phyloP scores from a whole-genome alignment of 2,329 filamentous ascomycete species.

The Penicillium sp. region DNA sequence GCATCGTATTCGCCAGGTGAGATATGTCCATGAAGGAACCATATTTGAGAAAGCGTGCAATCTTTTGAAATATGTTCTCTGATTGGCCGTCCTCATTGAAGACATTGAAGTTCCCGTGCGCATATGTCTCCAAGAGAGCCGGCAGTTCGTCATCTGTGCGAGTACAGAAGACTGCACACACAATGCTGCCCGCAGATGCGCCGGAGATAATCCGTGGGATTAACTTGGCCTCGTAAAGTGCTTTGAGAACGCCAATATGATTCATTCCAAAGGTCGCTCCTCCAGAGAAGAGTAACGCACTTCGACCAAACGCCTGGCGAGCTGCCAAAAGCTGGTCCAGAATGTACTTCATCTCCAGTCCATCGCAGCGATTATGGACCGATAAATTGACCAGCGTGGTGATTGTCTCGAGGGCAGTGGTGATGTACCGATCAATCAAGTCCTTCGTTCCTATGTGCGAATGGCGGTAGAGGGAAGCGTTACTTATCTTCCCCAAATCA shows the following conservation, averaged over 20 bases:
- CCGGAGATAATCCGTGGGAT: constrained; percentile 85
- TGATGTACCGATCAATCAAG: constrained; percentile 82
- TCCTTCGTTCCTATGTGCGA: constrained; percentile 82
- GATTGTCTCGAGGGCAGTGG: constrained; percentile 72
- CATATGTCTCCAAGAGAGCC: constrained; percentile 64
- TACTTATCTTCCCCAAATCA: constrained; percentile 81
- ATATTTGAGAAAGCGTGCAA: constrained; percentile 72
- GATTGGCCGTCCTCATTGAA: constrained; percentile 64
- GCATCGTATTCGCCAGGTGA: constrained; percentile 78
- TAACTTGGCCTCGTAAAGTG: constrained; percentile 69
- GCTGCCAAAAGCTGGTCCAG: constrained; percentile 69
- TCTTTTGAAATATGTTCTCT: constrained; percentile 65
- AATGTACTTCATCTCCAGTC: constrained; percentile 57
- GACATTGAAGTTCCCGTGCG: constrained; percentile 74
- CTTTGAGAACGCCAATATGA: constrained; percentile 82
- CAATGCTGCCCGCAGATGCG: constrained; percentile 82
- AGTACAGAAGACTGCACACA: constrained; percentile 75
- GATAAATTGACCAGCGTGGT: constrained; percentile 64
- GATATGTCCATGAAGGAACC: constrained; percentile 82
- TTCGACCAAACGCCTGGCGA: constrained; percentile 79
- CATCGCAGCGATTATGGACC: constrained; percentile 51
- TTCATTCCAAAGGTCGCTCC: constrained; percentile 90
- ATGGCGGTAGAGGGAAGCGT: constrained; percentile 76
- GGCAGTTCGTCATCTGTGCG: constrained; percentile 77
- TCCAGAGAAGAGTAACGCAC: constrained; percentile 76